Conservation (phyloP, 2,329 filamentous ascomycete genomes). For the Fusarium xylarioides region DNA sequence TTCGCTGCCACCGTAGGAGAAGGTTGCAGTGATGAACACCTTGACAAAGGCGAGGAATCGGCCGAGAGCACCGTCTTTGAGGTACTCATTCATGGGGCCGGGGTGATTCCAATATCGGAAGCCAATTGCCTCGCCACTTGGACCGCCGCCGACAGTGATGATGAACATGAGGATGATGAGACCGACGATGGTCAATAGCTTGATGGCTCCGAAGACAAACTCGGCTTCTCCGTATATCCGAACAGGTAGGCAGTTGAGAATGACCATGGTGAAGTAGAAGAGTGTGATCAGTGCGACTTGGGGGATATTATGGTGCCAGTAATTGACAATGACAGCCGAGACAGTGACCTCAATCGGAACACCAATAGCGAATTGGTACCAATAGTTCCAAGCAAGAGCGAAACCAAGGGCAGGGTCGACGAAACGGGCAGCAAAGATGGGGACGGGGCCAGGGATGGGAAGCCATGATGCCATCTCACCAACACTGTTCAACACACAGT, state of each 20-base stretch:
- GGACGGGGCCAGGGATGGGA: not conserved
- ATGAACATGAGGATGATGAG: slow-evolving; percentile 58
- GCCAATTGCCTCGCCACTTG: slow-evolving; percentile 56
- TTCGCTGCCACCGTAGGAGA: slow-evolving; percentile 71
- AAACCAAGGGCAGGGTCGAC: slow-evolving; percentile 61
- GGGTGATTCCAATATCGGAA: slow-evolving; percentile 52
- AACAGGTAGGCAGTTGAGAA: slow-evolving; percentile 22
- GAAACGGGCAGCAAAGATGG: slow-evolving; percentile 52
- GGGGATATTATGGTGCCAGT: slow-evolving; percentile 58
- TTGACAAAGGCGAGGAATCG: slow-evolving; percentile 68
- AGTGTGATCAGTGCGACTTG: slow-evolving; percentile 14
- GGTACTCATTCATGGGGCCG: slow-evolving; percentile 59
- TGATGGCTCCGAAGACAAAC: slow-evolving; percentile 69
- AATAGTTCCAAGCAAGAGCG: slow-evolving; percentile 65
- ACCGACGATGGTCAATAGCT: slow-evolving; percentile 66
- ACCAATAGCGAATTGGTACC: slow-evolving; percentile 68
- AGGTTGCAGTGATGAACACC: slow-evolving; percentile 65
- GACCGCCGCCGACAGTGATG: slow-evolving; percentile 64
- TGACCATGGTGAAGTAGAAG: slow-evolving; percentile 19
- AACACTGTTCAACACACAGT: slow-evolving; percentile 44
- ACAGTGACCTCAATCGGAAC: slow-evolving; percentile 67
- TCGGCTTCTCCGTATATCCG: slow-evolving; percentile 61
- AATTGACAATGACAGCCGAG: slow-evolving; percentile 66
- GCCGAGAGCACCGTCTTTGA: slow-evolving; percentile 58
- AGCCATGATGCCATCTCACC: slow-evolving; percentile 43